Conservation (phyloP, 1,139 yeast genomes). For the Candida albicans region DNA sequence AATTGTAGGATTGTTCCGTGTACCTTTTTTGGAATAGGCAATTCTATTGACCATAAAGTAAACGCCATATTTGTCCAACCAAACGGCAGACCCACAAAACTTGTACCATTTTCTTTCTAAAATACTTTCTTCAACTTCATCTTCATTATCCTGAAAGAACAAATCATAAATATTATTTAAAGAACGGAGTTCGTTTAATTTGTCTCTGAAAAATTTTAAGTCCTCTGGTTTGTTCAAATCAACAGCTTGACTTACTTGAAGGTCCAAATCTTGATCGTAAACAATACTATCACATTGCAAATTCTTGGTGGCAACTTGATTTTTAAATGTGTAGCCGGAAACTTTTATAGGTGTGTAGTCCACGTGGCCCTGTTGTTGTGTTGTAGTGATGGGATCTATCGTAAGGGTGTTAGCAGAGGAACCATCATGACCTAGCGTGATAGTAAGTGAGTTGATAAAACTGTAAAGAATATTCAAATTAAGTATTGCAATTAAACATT, state of each 20-base stretch:
- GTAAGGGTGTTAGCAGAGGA: not conserved
- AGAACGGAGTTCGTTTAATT: conserved; percentile 7
- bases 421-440: too few species aligned
- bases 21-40: conserved; percentile 23
- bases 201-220: conserved; percentile 10
- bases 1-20: conserved; percentile 23
- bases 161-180: conserved; percentile 6
- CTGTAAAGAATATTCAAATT: too few species aligned
- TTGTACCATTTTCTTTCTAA: conserved; percentile 28
- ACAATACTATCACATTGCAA: not conserved
- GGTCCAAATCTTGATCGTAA: not conserved
- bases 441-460: too few species aligned
- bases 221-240: conserved; percentile 12
- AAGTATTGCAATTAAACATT: too few species aligned
- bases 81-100: conserved; percentile 35
- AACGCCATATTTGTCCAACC: conserved; percentile 34
- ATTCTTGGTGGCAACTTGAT: not conserved
- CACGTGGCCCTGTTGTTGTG: not conserved
- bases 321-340: not conserved
- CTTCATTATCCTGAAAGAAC: conserved; percentile 13
- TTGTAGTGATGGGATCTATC: not conserved
- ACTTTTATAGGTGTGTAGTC: not conserved
- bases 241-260: conserved; percentile 7
- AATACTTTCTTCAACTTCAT: conserved; percentile 15
- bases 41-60: conserved; percentile 34